phyloP scores from a whole-genome alignment of 495 filamentous ascomycete genomes.

The Trichoderma gamsii region DNA sequence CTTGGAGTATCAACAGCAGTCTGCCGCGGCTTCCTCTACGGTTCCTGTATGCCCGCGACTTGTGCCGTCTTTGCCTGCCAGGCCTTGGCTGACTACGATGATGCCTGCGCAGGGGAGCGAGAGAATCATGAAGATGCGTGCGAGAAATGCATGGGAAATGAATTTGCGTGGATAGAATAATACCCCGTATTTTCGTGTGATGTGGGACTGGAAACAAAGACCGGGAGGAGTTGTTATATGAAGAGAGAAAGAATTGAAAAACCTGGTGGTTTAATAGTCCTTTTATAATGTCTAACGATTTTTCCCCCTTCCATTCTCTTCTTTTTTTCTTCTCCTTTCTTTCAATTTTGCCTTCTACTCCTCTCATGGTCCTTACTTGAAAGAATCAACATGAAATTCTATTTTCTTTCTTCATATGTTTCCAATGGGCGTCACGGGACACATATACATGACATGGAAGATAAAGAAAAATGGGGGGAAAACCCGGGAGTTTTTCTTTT shows the following conservation, averaged over 20 bases:
- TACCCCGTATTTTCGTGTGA: too few relatives aligned
- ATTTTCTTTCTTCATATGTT: background rate
- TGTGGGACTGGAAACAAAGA: too few relatives aligned
- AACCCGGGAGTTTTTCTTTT: too few relatives aligned
- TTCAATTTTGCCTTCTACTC: background rate
- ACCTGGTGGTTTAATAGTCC: background rate
- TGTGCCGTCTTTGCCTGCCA: background rate
- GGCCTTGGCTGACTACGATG: background rate
- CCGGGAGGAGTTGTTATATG: too few relatives aligned
- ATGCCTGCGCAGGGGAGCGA: background rate
- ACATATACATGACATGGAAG: background rate
- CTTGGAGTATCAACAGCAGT: background rate
- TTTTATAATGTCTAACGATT: background rate
- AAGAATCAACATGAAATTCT: background rate
- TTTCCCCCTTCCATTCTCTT: too few relatives aligned
- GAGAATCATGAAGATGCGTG: background rate
- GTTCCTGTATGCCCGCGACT: background rate
- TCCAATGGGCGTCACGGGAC: slow-evolving; percentile 6
- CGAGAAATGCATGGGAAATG: background rate
- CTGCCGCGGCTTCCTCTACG: too few relatives aligned
- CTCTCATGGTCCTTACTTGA: background rate
- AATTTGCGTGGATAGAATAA: background rate
- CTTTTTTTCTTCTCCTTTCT: background rate
- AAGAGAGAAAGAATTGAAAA: background rate
- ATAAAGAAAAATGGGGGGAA: background rate